Conservation (phyloP, 768 basidiomycete species). For the Kwoniella heveanensis region DNA sequence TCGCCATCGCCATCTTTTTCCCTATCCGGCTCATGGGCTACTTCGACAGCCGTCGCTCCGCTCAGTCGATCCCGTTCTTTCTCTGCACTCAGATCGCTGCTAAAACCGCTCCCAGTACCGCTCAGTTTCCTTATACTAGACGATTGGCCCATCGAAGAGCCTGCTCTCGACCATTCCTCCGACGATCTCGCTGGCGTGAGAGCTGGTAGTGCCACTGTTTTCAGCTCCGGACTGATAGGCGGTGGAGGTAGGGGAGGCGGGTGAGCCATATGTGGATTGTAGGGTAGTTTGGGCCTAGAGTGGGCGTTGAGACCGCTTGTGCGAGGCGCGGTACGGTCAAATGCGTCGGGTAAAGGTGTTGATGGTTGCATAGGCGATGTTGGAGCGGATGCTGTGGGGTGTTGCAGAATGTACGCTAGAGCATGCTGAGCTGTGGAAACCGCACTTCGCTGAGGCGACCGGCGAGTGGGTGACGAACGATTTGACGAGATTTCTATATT, state of each 20-base stretch:
- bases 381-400: constrained; percentile 39
- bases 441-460: constrained; percentile 7
- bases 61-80: constrained; percentile 27
- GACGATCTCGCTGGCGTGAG: constrained; percentile 28
- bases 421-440: constrained; percentile 14
- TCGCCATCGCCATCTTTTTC: constrained; percentile 10
- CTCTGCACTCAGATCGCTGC: constrained; percentile 12
- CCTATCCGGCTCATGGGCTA: not conserved
- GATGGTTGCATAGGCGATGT: constrained; percentile 27
- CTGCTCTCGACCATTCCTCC: constrained; percentile 17
- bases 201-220: constrained; percentile 30
- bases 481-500: constrained; percentile 8
- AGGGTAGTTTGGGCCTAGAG: constrained; percentile 10
- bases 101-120: constrained; percentile 8
- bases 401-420: constrained; percentile 20
- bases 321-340: not conserved
- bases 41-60: constrained; percentile 18
- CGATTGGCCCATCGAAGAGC: not conserved
- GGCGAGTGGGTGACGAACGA: constrained; percentile 15
- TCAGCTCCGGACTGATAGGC: constrained; percentile 31
- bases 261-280: constrained; percentile 1
- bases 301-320: constrained; percentile 3
- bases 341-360: not conserved
- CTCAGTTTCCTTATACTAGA: constrained; percentile 8
- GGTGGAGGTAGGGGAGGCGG: constrained; percentile 25